Conservation (phyloP, 108 stramenopile genomes). For the Halocafeteria seosinensis region DNA sequence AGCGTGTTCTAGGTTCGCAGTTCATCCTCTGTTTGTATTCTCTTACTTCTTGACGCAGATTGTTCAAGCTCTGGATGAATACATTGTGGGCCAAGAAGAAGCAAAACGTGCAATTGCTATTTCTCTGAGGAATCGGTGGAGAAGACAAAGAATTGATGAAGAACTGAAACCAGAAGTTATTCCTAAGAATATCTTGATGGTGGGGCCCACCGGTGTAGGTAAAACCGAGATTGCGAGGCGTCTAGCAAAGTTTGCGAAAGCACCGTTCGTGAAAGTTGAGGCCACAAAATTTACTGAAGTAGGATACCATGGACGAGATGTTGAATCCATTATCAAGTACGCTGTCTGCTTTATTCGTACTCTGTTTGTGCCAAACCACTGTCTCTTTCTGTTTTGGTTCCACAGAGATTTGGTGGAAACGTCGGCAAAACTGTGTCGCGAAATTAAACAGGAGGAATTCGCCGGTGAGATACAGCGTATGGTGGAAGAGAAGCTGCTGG, state of each 20-base stretch:
- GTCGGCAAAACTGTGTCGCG: conserved; percentile 66
- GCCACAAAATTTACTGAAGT: conserved; percentile 99
- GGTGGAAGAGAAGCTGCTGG: conserved; percentile 73
- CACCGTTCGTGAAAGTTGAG: conserved; percentile 98
- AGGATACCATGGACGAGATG: conserved; percentile 93
- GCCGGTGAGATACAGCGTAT: conserved; percentile 44
- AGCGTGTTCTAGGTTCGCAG: too few species aligned
- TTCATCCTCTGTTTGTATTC: too few species aligned
- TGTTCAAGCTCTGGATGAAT: conserved; percentile 42
- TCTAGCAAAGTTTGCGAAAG: conserved; percentile 80
- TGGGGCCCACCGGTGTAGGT: conserved; percentile 93
- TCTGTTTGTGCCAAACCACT: too few species aligned
- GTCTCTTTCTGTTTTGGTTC: too few species aligned
- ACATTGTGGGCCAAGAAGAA: conserved; percentile 79
- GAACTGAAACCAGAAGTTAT: conserved; percentile 74
- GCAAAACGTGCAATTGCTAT: conserved; percentile 95
- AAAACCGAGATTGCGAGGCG: conserved; percentile 96
- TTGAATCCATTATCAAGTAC: conserved; percentile 91
- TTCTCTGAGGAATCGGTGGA: conserved; percentile 93
- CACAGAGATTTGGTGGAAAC: conserved; percentile 97
- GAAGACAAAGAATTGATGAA: conserved; percentile 68
- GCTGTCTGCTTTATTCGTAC: too few species aligned
- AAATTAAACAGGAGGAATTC: conserved; percentile 56
- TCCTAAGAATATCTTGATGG: conserved; percentile 96
- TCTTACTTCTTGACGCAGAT: neutral